Conservation (phyloP, 2,329 filamentous ascomycete species). For the Exophiala aquamarina region DNA sequence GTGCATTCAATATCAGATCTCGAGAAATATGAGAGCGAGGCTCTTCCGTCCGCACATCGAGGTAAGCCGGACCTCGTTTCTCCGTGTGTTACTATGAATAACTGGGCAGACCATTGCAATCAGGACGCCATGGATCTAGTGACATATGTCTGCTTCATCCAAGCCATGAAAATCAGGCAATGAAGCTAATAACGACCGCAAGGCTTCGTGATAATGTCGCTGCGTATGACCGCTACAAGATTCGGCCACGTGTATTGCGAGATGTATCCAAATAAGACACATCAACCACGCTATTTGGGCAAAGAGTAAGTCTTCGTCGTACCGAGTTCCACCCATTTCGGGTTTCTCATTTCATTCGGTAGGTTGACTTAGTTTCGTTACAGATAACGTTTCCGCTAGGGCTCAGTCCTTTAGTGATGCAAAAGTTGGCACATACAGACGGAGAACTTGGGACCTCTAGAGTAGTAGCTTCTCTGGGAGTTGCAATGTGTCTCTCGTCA, state of each 20-base stretch:
- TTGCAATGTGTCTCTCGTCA: slow-evolving; percentile 51
- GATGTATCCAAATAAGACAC: slow-evolving; percentile 41
- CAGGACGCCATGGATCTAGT: slow-evolving; percentile 56
- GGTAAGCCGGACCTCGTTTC: neutral
- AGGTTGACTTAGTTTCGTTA: neutral
- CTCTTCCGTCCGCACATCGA: slow-evolving; percentile 10
- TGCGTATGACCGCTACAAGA: slow-evolving; percentile 1
- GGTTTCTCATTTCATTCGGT: neutral
- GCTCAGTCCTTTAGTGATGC: slow-evolving; percentile 41
- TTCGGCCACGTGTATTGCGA: slow-evolving; percentile 48
- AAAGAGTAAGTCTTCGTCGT: slow-evolving; percentile 3
- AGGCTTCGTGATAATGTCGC: slow-evolving; percentile 6
- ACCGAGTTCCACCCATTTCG: neutral
- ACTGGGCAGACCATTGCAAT: slow-evolving; percentile 55
- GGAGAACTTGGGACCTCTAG: slow-evolving; percentile 52
- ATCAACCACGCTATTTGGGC: slow-evolving; percentile 33
- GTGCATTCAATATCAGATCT: slow-evolving; percentile 25
- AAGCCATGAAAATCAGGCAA: neutral
- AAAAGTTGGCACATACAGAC: slow-evolving; percentile 32
- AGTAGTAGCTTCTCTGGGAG: slow-evolving; percentile 43
- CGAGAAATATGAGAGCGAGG: slow-evolving; percentile 6
- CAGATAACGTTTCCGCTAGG: slow-evolving; percentile 40
- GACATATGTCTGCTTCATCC: slow-evolving; percentile 36
- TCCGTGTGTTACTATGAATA: slow-evolving; percentile 1
- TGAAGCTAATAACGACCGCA: neutral